A percentile compares a stretch with the other conserved stretches of the same genome.
These are phyloP conservation scores for Microcos paniculata DNA, from an alignment of 345 rosid genomes.

Conservation along the genomic window DNA sequence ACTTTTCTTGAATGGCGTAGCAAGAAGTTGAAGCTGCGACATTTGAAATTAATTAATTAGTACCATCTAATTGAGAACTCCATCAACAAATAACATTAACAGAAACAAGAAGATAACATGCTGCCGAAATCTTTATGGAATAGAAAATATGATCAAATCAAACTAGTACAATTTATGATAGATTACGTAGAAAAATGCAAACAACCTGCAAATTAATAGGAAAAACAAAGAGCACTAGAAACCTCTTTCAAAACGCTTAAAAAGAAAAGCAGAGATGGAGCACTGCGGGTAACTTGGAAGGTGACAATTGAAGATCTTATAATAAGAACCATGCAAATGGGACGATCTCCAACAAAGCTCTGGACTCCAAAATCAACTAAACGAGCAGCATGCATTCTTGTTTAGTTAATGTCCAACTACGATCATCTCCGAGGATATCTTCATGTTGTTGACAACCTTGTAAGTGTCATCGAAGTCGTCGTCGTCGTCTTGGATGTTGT, in stretches of 20 bases:
- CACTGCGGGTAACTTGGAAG: background rate
- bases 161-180: background rate
- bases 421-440: background rate
- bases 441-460: slow-evolving; percentile 4
- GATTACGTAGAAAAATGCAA: background rate
- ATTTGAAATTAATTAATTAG: no score
- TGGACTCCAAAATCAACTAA: background rate
- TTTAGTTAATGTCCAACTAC: background rate
- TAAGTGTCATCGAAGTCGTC: slow-evolving; percentile 15
- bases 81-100: no score
- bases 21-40: no score
- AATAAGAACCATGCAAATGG: background rate
- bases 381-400: background rate
- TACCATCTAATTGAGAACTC: no score
- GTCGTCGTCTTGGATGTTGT: background rate
- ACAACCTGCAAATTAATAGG: background rate
- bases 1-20: no score
- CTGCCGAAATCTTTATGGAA: no score
- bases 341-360: background rate
- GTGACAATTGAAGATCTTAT: background rate
- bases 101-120: no score
- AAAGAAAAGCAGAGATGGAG: background rate
- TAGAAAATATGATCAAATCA: no score
- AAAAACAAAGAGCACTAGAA: background rate
- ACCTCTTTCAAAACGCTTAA: background rate